Evolutionary conservation across 1,139 yeast genomes (phyloP), one percentile per base, ranked within the genome.

Genomic region (Saccharomyces hybrid): DNA sequence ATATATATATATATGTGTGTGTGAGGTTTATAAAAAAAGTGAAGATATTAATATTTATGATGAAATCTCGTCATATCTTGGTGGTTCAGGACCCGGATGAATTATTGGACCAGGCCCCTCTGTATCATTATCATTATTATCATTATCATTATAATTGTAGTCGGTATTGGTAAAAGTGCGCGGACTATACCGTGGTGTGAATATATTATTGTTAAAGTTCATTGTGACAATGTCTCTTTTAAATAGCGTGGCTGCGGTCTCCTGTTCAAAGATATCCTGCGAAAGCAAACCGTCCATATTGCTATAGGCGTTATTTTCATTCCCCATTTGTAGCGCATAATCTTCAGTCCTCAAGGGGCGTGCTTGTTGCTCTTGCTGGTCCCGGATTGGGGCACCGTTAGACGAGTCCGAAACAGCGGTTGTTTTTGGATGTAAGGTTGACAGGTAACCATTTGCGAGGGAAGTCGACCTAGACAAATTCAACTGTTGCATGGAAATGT

Each of bases 401-500:
- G 61, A 60, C 5, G 26, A 16, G 7, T 38, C 44, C 5, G 44
- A 38, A 20, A 38, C 25, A 3, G 26, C 7, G 20, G 44, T 5
- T 38, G 44, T 20, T 38, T 38, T 38, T 11, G 44, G n/a, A 38
- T 38, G 44, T 38, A 38, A 6, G n/a, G 23, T 38, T 13, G 44
- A 38, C 44, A 38, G 44, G 25, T 38, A 38, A 13, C 44, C 44
- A 13, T 38, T 38, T 16, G 44, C 44, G 2, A 38, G 11, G 16
- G 64, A 61, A 20, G 55, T 48, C 25, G 52, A 50, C 44, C 71
- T 53, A 4, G 70, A 67, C 38, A 68, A 55, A 49, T 59, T 61
- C 14, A 66, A 51, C 51, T 66, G 69, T 41, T 65, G 68, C 9
- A 66, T 63, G 11, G 64, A 61, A 11, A 61, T 54, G 25, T 63